Percentiles rank a stretch among this genome's conserved stretches.
These are phyloP conservation scores for Hordeum pubiflorum DNA, from an alignment of 202 grass and related monocot species.

Conservation along the genomic window DNA sequence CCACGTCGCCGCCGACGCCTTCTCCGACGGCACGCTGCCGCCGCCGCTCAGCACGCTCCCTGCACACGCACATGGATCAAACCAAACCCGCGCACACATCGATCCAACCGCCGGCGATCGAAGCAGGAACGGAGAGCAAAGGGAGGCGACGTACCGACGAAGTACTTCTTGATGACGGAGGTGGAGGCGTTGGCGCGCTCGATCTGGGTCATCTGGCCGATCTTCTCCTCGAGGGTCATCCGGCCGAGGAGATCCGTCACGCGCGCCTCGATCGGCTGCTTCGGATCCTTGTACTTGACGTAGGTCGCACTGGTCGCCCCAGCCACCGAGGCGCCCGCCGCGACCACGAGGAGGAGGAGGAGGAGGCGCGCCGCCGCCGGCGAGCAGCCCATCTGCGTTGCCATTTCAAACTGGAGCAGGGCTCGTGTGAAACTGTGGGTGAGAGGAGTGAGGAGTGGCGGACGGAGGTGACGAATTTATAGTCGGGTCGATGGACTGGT, in stretches of 20 bases:
- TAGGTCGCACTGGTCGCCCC: too few relatives aligned
- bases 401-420: too few relatives aligned
- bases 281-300: too few relatives aligned
- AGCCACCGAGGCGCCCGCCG: too few relatives aligned
- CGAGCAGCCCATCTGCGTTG: too few relatives aligned
- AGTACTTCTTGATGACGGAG: constrained; percentile 42
- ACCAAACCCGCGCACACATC: too few relatives aligned
- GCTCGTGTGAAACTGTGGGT: too few relatives aligned
- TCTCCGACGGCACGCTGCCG: constrained; percentile 48
- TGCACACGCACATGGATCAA: not conserved
- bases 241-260: constrained; percentile 48
- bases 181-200: constrained; percentile 12
- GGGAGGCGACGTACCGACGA: constrained; percentile 33
- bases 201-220: constrained; percentile 86
- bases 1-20: constrained; percentile 54
- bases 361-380: not conserved
- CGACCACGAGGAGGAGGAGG: too few relatives aligned
- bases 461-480: too few relatives aligned
- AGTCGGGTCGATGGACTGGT: too few relatives aligned
- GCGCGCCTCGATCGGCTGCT: constrained; percentile 22
- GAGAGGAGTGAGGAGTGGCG: too few relatives aligned
- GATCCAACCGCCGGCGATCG: not conserved
- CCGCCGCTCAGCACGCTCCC: constrained; percentile 82
- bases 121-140: not conserved
- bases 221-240: constrained; percentile 85